phyloP scores from a whole-genome alignment of 1,139 yeast species.

The Saccharomyces pastorianus region DNA sequence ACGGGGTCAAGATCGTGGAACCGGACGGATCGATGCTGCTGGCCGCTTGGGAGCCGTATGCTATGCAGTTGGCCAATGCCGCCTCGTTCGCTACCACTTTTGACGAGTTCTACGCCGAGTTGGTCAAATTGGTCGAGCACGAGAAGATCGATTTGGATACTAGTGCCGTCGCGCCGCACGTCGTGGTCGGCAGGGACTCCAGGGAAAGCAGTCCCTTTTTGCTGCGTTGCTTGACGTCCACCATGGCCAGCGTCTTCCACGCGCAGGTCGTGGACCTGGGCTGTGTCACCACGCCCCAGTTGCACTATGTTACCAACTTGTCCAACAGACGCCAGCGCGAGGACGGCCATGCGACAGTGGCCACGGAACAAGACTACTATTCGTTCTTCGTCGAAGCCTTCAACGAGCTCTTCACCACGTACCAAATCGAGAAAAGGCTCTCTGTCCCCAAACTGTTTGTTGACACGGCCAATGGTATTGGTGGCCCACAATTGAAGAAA shows the following conservation, averaged over 20 bases:
- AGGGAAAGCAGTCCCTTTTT: slow-evolving; percentile 72
- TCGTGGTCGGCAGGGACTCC: slow-evolving; percentile 59
- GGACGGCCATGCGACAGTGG: slow-evolving; percentile 26
- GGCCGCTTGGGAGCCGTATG: slow-evolving; percentile 73
- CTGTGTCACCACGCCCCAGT: slow-evolving; percentile 83
- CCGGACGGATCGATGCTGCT: slow-evolving; percentile 92
- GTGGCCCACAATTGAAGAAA: slow-evolving; percentile 68
- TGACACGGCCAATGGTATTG: slow-evolving; percentile 94
- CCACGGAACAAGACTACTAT: slow-evolving; percentile 61
- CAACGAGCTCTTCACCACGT: slow-evolving; percentile 35
- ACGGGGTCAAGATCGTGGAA: slow-evolving; percentile 93
- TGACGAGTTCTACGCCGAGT: slow-evolving; percentile 21
- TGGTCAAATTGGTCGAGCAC: slow-evolving; percentile 30
- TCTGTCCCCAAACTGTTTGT: slow-evolving; percentile 46
- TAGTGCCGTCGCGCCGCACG: slow-evolving; percentile 34
- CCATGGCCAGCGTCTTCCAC: slow-evolving; percentile 45
- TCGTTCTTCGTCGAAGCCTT: slow-evolving; percentile 48
- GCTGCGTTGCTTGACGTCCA: slow-evolving; percentile 56
- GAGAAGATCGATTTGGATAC: slow-evolving; percentile 32
- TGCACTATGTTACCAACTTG: slow-evolving; percentile 66
- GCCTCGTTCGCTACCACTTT: slow-evolving; percentile 22
- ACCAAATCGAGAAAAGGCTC: slow-evolving; percentile 29
- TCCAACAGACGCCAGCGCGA: slow-evolving; percentile 45
- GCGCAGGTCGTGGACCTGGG: slow-evolving; percentile 47
- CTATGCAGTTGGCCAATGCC: slow-evolving; percentile 74